These are phyloP conservation scores for Zizania latifolia DNA, from an alignment of 176 grass and related monocot species.

Conservation along the genomic window DNA sequence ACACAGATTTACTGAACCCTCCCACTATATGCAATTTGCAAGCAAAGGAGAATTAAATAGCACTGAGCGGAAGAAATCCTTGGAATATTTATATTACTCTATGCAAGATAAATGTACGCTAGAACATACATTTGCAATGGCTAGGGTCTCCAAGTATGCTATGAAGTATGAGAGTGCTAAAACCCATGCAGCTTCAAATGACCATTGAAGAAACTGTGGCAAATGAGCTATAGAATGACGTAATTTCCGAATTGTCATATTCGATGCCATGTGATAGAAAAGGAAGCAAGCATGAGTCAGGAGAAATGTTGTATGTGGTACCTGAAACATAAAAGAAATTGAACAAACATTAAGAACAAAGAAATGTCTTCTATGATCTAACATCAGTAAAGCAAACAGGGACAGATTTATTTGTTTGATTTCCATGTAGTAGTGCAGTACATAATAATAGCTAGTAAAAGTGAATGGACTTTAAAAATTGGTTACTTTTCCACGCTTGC, in stretches of 20 bases:
- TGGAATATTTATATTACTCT: neutral
- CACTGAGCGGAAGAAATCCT: neutral
- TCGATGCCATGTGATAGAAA: constrained; percentile 88
- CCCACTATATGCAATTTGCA: neutral
- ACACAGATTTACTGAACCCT: neutral
- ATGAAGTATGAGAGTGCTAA: constrained; percentile 86
- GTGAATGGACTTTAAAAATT: neutral
- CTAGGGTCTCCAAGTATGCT: constrained; percentile 88
- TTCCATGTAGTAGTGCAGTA: neutral
- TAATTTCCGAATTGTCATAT: constrained; percentile 84
- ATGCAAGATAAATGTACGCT: constrained; percentile 19
- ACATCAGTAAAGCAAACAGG: neutral
- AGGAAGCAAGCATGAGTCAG: constrained; percentile 84
- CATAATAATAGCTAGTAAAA: constrained; percentile 4
- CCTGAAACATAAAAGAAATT: constrained; percentile 56
- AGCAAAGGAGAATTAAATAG: neutral
- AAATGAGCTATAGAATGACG: constrained; percentile 47
- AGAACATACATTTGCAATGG: constrained; percentile 89
- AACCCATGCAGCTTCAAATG: constrained; percentile 68
- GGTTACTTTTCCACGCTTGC: neutral
- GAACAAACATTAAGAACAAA: neutral
- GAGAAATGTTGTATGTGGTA: constrained; percentile 82
- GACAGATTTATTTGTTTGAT: neutral
- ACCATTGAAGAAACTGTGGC: constrained; percentile 58
- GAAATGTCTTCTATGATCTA: neutral